These are phyloP conservation scores for Blastobotrys persicus DNA, from an alignment of 1,139 yeast genomes.

Conservation along the genomic window DNA sequence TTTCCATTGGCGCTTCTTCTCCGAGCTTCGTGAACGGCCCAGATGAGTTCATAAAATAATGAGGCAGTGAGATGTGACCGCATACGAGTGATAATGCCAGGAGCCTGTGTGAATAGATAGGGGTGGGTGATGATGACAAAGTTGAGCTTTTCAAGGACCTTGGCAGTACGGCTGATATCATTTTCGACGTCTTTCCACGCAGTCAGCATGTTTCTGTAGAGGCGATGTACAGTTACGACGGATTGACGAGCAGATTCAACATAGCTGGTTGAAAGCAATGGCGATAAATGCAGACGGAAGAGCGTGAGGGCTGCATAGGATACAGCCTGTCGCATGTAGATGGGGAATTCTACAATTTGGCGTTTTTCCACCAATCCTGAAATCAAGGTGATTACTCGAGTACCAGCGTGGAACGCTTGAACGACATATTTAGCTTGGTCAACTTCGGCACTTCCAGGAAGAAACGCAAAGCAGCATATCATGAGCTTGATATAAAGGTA, in stretches of 20 bases:
- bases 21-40: constrained; percentile 94
- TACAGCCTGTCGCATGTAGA: constrained; percentile 80
- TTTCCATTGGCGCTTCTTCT: constrained; percentile 46
- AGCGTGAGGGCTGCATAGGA: constrained; percentile 76
- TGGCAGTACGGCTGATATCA: constrained; percentile 89
- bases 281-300: constrained; percentile 79
- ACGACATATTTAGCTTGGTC: constrained; percentile 85
- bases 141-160: constrained; percentile 85
- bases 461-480: constrained; percentile 85
- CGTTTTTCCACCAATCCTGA: constrained; percentile 66
- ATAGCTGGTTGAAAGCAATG: constrained; percentile 69
- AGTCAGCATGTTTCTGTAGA: constrained; percentile 79
- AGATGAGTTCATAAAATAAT: constrained; percentile 83
- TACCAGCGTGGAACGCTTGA: constrained; percentile 76
- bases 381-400: constrained; percentile 74
- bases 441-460: constrained; percentile 87
- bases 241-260: constrained; percentile 90
- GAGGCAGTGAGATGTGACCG: constrained; percentile 91
- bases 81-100: constrained; percentile 82
- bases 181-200: constrained; percentile 92
- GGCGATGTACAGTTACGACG: constrained; percentile 86
- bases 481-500: constrained; percentile 74
- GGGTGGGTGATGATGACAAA: constrained; percentile 87
- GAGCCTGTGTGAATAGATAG: constrained; percentile 64
- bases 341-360: constrained; percentile 79